Conservation (phyloP, 164 flowering plant species). For the Litsea cubeba region DNA sequence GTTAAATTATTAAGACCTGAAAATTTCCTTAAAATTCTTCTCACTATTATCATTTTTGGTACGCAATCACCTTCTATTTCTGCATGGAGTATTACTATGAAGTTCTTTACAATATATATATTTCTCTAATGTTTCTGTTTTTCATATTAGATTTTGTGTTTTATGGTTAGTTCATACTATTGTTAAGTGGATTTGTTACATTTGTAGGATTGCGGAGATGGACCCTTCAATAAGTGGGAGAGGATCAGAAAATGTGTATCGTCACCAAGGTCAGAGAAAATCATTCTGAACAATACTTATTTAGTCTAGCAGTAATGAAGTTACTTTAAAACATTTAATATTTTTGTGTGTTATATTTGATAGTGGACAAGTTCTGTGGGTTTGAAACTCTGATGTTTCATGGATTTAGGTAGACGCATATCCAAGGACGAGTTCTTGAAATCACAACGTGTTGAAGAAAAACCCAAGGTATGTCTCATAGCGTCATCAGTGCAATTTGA, state of each 20-base stretch:
- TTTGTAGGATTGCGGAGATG: constrained; percentile 59
- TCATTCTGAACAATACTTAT: not conserved
- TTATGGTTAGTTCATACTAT: not conserved
- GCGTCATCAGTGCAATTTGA: not conserved
- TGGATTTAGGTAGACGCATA: constrained; percentile 61
- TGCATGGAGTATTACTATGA: too few species aligned
- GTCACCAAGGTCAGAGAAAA: constrained; percentile 52
- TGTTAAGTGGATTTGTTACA: not conserved
- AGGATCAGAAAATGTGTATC: constrained; percentile 72
- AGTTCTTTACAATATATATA: too few species aligned
- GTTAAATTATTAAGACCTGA: too few species aligned
- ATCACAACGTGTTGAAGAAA: constrained; percentile 60
- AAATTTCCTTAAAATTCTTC: too few species aligned
- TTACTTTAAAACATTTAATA: not conserved
- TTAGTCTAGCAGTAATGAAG: not conserved
- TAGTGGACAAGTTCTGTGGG: not conserved
- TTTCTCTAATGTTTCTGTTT: too few species aligned
- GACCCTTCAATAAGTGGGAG: constrained; percentile 70
- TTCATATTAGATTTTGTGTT: not conserved
- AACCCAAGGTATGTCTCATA: constrained; percentile 69
- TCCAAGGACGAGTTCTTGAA: constrained; percentile 69
- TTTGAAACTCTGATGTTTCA: not conserved
- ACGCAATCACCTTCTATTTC: too few species aligned
- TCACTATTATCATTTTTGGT: too few species aligned
- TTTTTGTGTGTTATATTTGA: not conserved